A percentile compares a stretch with the other conserved stretches of the same genome.
Evolutionary conservation across 2,329 filamentous ascomycete species (phyloP).

Genomic region (Claviceps sorghi): DNA sequence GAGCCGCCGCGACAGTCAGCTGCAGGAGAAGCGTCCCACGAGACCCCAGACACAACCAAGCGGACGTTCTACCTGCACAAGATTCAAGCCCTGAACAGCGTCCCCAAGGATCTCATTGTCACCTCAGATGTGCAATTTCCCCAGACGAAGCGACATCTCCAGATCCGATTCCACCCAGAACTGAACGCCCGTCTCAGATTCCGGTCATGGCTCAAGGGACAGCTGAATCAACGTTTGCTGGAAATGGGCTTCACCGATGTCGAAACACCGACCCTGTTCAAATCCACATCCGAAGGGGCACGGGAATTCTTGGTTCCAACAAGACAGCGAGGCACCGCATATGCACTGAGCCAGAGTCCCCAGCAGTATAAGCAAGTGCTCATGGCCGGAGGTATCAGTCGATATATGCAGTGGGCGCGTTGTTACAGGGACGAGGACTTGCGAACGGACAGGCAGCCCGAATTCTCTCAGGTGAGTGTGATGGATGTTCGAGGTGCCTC

Average conservation of each 20-base stretch:
- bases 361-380: slow-evolving; percentile 98
- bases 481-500: not conserved
- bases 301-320: slow-evolving; percentile 91
- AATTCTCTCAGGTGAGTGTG: slow-evolving; percentile 67
- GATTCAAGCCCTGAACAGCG: slow-evolving; percentile 20
- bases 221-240: slow-evolving; percentile 38
- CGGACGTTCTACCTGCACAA: slow-evolving; percentile 52
- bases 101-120: slow-evolving; percentile 54
- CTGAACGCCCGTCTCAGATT: slow-evolving; percentile 56
- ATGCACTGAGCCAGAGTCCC: slow-evolving; percentile 87
- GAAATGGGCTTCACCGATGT: slow-evolving; percentile 56
- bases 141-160: slow-evolving; percentile 63
- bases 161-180: slow-evolving; percentile 59
- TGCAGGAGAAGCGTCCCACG: slow-evolving; percentile 10
- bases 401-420: slow-evolving; percentile 83
- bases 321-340: slow-evolving; percentile 58
- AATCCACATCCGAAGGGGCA: slow-evolving; percentile 91
- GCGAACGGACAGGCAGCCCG: slow-evolving; percentile 81
- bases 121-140: slow-evolving; percentile 61
- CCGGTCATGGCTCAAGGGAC: slow-evolving; percentile 44
- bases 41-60: slow-evolving; percentile 19
- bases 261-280: slow-evolving; percentile 90
- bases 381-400: slow-evolving; percentile 73
- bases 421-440: slow-evolving; percentile 95
- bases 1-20: slow-evolving; percentile 11